Percentiles rank a stretch among this genome's conserved stretches.
Evolutionary conservation across 1,139 yeast genomes (phyloP).

Genomic region (Kurtzmaniella quercitrusa): DNA sequence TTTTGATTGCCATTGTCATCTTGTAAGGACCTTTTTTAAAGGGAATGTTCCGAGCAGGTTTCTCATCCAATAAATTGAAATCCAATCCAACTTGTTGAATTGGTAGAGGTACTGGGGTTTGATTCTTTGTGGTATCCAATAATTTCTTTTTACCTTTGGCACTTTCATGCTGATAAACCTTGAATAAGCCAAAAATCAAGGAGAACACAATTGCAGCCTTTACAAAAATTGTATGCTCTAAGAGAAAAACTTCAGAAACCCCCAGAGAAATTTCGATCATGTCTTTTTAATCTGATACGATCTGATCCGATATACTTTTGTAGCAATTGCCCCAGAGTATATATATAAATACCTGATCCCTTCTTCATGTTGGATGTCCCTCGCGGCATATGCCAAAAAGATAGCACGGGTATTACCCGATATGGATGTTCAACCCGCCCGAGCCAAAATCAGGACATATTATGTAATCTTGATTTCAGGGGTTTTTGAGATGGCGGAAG

Average conservation of each 20-base stretch:
- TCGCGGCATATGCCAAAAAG: neutral
- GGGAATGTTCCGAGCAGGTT: neutral
- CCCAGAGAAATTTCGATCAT: neutral
- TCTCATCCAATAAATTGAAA: neutral
- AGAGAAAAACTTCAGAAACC: neutral
- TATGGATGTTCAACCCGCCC: neutral
- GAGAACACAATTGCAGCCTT: neutral
- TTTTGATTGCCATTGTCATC: slow-evolving; percentile 35
- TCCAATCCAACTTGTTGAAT: neutral
- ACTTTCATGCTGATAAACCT: neutral
- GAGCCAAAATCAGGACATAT: neutral
- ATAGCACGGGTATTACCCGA: neutral
- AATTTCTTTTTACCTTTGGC: neutral
- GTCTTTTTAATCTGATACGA: no score
- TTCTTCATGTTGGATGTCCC: no score
- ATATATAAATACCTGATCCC: no score
- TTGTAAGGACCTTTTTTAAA: slow-evolving; percentile 18
- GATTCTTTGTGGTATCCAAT: neutral
- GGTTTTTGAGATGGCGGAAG: neutral
- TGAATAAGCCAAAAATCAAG: neutral
- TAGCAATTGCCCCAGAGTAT: no score
- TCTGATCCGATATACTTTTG: no score
- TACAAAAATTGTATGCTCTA: neutral
- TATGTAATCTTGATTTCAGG: neutral
- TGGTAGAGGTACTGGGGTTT: neutral